Base-by-base conservation (phyloP, 768 basidiomycete genomes). In the Botryobasidium botryosum region DNA sequence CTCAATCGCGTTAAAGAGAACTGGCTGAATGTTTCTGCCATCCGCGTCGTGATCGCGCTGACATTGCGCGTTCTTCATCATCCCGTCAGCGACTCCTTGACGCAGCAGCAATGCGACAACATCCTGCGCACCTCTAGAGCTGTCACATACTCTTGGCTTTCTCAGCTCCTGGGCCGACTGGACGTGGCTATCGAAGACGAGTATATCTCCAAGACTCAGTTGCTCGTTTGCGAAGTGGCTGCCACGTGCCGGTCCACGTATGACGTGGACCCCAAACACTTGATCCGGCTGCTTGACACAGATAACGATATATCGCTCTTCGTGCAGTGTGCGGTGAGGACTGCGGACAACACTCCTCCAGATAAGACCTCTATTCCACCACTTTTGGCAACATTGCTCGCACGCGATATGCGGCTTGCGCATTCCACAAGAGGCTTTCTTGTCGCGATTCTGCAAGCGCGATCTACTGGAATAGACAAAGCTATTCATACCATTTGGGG, bases 71-170 rank as follows among this genome's bases (percentile, higher is more conserved):
- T n/a, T n/a, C n/a, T n/a, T n/a, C n/a, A n/a, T n/a, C n/a, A n/a
- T n/a, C 20, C 44, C 70, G 3, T 53, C 69, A 26, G 53, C 60
- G 0, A 60, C 62, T 21, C 45, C 42, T n/a, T 36, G 23, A 5
- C 23, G 40, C 24, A 12, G 29, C 1, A 27, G 20, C 5, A 29
- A 64, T 24, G 48, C 55, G 12, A 4, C 33, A 13, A 40, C 45
- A 1, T 55, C 52, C 7, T 52, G 56, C 32, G 18, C 2, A 5
- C 53, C 67, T 8, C 57, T 69, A 28, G 69, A 18, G 10, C 32
- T 5, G 57, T 58, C n/a, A 49, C 59, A 2, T 58, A 61, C 25
- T 40, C 46, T 3, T 71, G 70, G 67, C 58, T 65, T 42, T 28
- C 41, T 0, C 51, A 68, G n/a, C 46, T 68, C 4, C 48, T 51